These are phyloP conservation scores for Trichoderma orchidacearum DNA, from an alignment of 495 filamentous ascomycete genomes.

Conservation along the genomic window DNA sequence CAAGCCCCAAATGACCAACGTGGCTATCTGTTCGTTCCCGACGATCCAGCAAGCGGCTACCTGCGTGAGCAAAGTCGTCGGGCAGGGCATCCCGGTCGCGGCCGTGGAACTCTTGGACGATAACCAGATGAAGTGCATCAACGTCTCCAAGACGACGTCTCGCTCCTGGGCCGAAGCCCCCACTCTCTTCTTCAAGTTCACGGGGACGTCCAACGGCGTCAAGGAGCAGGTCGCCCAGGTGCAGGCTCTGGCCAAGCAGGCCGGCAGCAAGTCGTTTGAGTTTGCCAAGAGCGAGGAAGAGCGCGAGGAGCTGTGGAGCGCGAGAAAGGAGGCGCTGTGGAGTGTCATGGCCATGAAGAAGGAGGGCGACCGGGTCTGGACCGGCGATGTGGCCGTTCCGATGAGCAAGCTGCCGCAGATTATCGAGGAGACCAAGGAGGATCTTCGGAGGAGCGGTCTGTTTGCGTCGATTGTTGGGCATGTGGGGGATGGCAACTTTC, in stretches of 20 bases:
- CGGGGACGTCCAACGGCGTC: conserved; percentile 57
- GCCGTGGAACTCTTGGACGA: conserved; percentile 91
- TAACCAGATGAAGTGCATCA: conserved; percentile 89
- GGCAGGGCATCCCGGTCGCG: conserved; percentile 68
- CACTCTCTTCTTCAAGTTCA: conserved; percentile 93
- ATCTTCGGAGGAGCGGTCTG: conserved; percentile 52
- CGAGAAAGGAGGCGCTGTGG: conserved; percentile 81
- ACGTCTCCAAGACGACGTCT: conserved; percentile 57
- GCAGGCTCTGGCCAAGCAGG: conserved; percentile 44
- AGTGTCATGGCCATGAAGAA: conserved; percentile 43
- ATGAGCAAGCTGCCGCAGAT: conserved; percentile 59
- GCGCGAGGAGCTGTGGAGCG: conserved; percentile 70
- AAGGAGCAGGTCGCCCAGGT: conserved; percentile 75
- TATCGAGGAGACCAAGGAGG: conserved; percentile 65
- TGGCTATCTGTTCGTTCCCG: conserved; percentile 72
- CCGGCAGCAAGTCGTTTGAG: conserved; percentile 58
- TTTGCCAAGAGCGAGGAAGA: conserved; percentile 61
- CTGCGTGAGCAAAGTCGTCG: conserved; percentile 67
- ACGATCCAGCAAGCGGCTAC: conserved; percentile 67
- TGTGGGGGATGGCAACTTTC: conserved; percentile 81
- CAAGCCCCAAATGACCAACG: conserved; percentile 62
- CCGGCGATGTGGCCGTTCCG: conserved; percentile 72
- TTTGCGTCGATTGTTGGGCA: conserved; percentile 65
- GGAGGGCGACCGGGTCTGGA: conserved; percentile 61
- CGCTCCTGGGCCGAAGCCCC: conserved; percentile 65